Conservation (phyloP, 352 stramenopile species). For the Globisporangium acanthophoron region DNA sequence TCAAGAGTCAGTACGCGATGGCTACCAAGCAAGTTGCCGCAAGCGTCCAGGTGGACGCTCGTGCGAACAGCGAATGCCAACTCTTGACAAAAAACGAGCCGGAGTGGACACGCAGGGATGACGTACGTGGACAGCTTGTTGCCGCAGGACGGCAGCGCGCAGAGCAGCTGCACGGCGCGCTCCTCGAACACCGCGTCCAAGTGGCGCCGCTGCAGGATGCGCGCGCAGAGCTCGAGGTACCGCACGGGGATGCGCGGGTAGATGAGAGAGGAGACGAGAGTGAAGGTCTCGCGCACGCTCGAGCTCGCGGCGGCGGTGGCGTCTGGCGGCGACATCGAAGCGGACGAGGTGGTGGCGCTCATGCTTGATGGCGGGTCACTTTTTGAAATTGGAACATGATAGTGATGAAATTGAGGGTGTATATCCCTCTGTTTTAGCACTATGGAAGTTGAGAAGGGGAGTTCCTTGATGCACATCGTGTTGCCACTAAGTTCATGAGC, state of each 20-base stretch:
- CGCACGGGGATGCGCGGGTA: slow-evolving; percentile 48
- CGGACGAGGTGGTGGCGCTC: no score
- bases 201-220: slow-evolving; percentile 72
- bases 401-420: no score
- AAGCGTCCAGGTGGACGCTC: background rate
- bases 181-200: slow-evolving; percentile 83
- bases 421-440: no score
- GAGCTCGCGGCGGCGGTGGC: slow-evolving; percentile 28
- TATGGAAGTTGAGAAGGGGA: no score
- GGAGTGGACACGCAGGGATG: background rate
- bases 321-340: background rate
- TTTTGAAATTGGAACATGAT: no score
- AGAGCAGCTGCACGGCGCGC: slow-evolving; percentile 57
- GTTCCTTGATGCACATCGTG: no score
- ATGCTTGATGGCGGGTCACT: background rate
- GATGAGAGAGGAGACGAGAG: slow-evolving; percentile 76
- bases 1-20: no score
- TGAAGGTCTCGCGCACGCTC: slow-evolving; percentile 71
- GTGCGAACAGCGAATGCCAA: background rate
- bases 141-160: slow-evolving; percentile 65
- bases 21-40: no score
- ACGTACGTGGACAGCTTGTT: slow-evolving; percentile 46
- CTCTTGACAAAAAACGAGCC: background rate
- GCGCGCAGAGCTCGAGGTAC: slow-evolving; percentile 61
- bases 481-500: no score